phyloP scores from a whole-genome alignment of 768 basidiomycete species.

The Serendipita sp. region DNA sequence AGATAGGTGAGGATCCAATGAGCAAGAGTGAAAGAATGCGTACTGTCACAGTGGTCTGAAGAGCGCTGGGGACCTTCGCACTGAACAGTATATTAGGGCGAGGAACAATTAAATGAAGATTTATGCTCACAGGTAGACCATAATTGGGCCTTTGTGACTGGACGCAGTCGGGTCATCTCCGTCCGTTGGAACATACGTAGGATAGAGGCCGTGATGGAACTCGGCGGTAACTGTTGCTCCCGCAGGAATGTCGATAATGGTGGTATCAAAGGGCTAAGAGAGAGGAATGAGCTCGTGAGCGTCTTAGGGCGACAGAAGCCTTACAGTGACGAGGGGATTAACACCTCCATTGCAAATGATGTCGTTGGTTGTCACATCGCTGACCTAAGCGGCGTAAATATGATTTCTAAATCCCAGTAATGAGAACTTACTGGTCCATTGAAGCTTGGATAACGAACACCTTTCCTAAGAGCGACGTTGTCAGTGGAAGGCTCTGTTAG shows the following conservation, averaged over 20 bases:
- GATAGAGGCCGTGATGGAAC: slow-evolving; percentile 32
- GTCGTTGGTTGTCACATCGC: slow-evolving; percentile 39
- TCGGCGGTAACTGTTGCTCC: slow-evolving; percentile 38
- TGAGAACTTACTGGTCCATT: slow-evolving; percentile 14
- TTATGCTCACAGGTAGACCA: slow-evolving; percentile 31
- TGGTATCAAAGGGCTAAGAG: slow-evolving; percentile 10
- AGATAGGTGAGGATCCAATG: not conserved
- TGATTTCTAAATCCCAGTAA: not conserved
- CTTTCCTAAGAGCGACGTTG: not conserved
- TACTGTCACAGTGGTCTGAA: slow-evolving; percentile 27
- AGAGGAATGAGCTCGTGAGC: not conserved
- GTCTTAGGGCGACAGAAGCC: slow-evolving; percentile 12
- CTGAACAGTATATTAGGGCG: slow-evolving; percentile 16
- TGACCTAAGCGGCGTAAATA: slow-evolving; percentile 28
- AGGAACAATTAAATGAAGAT: not conserved
- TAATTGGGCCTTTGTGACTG: slow-evolving; percentile 36
- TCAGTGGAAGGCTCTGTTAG: not conserved
- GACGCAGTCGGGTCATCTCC: slow-evolving; percentile 33
- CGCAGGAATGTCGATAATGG: slow-evolving; percentile 32
- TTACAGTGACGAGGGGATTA: slow-evolving; percentile 25
- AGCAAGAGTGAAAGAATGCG: not conserved
- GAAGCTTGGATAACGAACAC: not conserved
- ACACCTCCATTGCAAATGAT: slow-evolving; percentile 45
- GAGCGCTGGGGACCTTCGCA: slow-evolving; percentile 29
- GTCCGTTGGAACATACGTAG: slow-evolving; percentile 30